Evolutionary conservation across 345 rosid species (phyloP).

Genomic region (Cochlearia excelsa): DNA sequence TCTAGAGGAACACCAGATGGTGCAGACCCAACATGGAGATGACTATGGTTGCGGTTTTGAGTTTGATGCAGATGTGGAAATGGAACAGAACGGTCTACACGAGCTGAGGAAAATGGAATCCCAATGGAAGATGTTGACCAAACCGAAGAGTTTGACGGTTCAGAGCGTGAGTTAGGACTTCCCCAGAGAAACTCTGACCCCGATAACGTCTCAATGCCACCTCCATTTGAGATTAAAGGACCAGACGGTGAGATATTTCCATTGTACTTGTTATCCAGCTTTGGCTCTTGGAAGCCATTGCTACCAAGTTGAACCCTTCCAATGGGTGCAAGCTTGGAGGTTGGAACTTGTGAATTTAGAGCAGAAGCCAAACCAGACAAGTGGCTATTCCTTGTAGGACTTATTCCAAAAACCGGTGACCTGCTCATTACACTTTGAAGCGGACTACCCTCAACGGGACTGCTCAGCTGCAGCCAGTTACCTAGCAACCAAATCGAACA

Average conservation of each 20-base stretch:
- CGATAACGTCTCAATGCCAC: constrained; percentile 54
- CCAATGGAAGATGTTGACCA: constrained; percentile 64
- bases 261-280: constrained; percentile 42
- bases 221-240: constrained; percentile 49
- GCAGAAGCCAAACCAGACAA: constrained; percentile 66
- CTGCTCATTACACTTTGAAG: constrained; percentile 49
- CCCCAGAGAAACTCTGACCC: constrained; percentile 97
- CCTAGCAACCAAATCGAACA: constrained; percentile 38
- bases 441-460: constrained; percentile 59
- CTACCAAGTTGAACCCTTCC: constrained; percentile 42
- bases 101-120: constrained; percentile 54
- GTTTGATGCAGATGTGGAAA: constrained; percentile 48
- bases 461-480: constrained; percentile 59
- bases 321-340: constrained; percentile 58
- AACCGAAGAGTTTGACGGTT: constrained; percentile 51
- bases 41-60: constrained; percentile 45
- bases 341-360: constrained; percentile 49
- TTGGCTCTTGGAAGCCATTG: constrained; percentile 46
- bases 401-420: constrained; percentile 49
- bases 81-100: constrained; percentile 47
- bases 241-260: constrained; percentile 50
- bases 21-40: constrained; percentile 85
- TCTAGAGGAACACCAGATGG: constrained; percentile 82
- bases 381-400: constrained; percentile 48
- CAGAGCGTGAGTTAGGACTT: constrained; percentile 62